phyloP scores from a whole-genome alignment of 257 asterid species.

The Lycium barbarum region DNA sequence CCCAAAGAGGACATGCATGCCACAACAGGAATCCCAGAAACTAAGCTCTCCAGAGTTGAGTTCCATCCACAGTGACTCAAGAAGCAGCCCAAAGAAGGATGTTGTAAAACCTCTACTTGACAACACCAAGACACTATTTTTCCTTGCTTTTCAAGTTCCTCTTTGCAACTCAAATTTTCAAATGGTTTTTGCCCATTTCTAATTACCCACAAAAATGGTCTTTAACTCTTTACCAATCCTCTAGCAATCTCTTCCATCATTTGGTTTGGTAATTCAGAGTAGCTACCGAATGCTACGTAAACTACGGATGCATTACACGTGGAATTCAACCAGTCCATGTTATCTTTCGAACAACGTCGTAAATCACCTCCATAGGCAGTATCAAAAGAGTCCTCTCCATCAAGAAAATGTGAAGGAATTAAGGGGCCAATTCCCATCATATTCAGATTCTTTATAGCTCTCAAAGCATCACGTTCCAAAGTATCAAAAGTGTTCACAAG shows the following conservation, averaged over 20 bases:
- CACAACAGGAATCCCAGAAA: slow-evolving; percentile 53
- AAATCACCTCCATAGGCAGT: slow-evolving; percentile 47
- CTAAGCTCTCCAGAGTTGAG: slow-evolving; percentile 45
- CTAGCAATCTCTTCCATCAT: slow-evolving; percentile 42
- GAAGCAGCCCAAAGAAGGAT: slow-evolving; percentile 39
- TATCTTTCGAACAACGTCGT: slow-evolving; percentile 1
- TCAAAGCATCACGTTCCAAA: slow-evolving; percentile 47
- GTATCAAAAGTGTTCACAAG: slow-evolving; percentile 53
- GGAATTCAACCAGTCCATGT: slow-evolving; percentile 40
- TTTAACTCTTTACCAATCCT: slow-evolving; percentile 34
- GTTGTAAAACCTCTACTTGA: slow-evolving; percentile 43
- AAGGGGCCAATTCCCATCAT: slow-evolving; percentile 57
- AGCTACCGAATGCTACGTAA: slow-evolving; percentile 61
- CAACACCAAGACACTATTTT: slow-evolving; percentile 40
- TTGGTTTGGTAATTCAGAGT: slow-evolving; percentile 34
- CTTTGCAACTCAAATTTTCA: slow-evolving; percentile 30
- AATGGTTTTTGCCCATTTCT: slow-evolving; percentile 24
- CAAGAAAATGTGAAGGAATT: slow-evolving; percentile 53
- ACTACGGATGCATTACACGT: slow-evolving; percentile 40
- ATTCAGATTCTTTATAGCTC: slow-evolving; percentile 34
- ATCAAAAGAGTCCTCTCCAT: slow-evolving; percentile 46
- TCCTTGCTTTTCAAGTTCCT: slow-evolving; percentile 37
- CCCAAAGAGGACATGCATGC: slow-evolving; percentile 56
- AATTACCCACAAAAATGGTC: slow-evolving; percentile 45
- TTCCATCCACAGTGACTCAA: slow-evolving; percentile 29